phyloP scores from a whole-genome alignment of 2,329 filamentous ascomycete genomes.

The Colletotrichum siamense region DNA sequence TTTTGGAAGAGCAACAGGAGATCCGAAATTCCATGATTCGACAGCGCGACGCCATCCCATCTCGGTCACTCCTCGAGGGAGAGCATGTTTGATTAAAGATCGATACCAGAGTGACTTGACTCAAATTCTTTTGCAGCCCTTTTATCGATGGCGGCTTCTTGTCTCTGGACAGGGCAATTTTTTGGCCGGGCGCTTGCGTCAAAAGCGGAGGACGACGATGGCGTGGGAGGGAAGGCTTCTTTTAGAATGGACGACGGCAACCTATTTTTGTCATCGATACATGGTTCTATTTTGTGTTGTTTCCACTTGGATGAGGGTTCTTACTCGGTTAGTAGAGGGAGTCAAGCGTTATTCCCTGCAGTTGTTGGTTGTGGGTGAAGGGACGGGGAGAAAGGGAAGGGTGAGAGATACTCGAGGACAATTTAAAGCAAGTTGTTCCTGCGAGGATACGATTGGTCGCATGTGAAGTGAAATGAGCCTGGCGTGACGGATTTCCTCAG shows the following conservation, averaged over 20 bases:
- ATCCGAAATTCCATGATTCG: conserved; percentile 42
- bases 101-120: conserved; percentile 21
- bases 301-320: conserved; percentile 13
- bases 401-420: not conserved
- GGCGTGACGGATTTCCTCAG: not conserved
- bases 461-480: not conserved
- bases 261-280: not conserved
- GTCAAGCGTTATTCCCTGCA: not conserved
- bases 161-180: not conserved
- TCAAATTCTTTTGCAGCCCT: conserved; percentile 12
- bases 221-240: not conserved
- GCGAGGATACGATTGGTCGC: not conserved
- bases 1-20: conserved; percentile 82
- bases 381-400: not conserved
- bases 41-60: conserved; percentile 8
- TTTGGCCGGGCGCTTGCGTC: not conserved
- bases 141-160: not conserved
- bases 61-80: conserved; percentile 11
- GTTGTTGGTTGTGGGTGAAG: not conserved
- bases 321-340: not conserved
- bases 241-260: not conserved
- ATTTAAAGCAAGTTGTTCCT: conserved; percentile 1
- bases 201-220: not conserved
- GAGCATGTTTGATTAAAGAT: conserved; percentile 21
- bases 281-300: conserved; percentile 12